phyloP scores from a whole-genome alignment of 257 asterid genomes.

The Plectranthus barbatus region DNA sequence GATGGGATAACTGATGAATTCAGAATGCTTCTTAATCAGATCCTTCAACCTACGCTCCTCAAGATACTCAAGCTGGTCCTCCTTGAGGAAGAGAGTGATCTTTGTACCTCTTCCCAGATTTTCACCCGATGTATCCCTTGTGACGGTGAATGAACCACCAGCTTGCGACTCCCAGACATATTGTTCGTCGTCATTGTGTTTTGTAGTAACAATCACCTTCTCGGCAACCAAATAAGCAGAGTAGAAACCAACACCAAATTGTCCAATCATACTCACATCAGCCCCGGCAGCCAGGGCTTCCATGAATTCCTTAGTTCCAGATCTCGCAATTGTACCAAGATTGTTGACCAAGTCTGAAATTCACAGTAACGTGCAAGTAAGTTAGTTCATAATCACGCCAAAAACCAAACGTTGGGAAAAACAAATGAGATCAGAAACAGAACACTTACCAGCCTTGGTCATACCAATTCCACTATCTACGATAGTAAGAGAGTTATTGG shows the following conservation, averaged over 20 bases:
- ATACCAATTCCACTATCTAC: conserved; percentile 61
- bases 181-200: conserved; percentile 60
- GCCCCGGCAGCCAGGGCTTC: conserved; percentile 68
- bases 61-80: conserved; percentile 74
- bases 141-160: too few relatives aligned
- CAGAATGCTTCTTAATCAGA: too few relatives aligned
- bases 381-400: background rate
- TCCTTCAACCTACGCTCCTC: too few relatives aligned
- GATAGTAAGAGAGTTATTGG: conserved; percentile 44
- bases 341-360: conserved; percentile 63
- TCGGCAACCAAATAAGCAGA: conserved; percentile 71
- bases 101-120: conserved; percentile 50
- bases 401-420: background rate
- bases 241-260: too few relatives aligned
- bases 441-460: conserved; percentile 51
- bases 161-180: too few relatives aligned
- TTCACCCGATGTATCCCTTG: conserved; percentile 46
- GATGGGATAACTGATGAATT: conserved; percentile 59
- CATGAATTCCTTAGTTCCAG: conserved; percentile 68
- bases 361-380: background rate
- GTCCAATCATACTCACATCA: conserved; percentile 75
- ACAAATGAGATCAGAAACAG: background rate
- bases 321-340: conserved; percentile 69
- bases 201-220: conserved; percentile 52
- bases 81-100: conserved; percentile 45